Conservation (phyloP, 2,329 filamentous ascomycete genomes). For the Trichoderma hamatum region DNA sequence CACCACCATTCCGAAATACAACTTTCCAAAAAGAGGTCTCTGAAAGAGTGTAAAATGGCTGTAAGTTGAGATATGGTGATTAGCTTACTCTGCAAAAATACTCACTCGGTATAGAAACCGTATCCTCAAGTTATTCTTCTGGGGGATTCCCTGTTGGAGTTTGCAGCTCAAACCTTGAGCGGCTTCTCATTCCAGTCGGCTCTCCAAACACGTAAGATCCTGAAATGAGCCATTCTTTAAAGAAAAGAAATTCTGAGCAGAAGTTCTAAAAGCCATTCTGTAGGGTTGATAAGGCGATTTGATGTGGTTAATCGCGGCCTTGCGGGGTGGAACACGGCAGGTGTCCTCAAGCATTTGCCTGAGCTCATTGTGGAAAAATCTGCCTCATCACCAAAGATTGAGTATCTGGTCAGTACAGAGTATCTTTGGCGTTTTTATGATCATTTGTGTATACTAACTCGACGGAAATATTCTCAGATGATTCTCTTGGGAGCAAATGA, state of each 20-base stretch:
- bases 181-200: slow-evolving; percentile 77
- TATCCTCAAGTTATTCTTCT: slow-evolving; percentile 81
- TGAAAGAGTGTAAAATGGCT: slow-evolving; percentile 28
- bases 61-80: slow-evolving; percentile 25
- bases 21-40: not conserved
- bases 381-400: slow-evolving; percentile 59
- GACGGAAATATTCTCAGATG: slow-evolving; percentile 51
- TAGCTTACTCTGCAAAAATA: not conserved
- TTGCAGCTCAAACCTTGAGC: slow-evolving; percentile 59
- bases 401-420: slow-evolving; percentile 61
- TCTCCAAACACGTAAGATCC: slow-evolving; percentile 65
- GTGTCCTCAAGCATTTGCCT: slow-evolving; percentile 70
- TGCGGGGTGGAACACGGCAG: slow-evolving; percentile 80
- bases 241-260: not conserved
- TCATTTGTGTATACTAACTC: not conserved
- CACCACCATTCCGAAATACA: not conserved
- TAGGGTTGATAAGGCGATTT: slow-evolving; percentile 74
- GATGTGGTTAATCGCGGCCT: slow-evolving; percentile 90
- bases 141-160: slow-evolving; percentile 86
- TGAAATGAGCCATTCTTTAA: too few species aligned
- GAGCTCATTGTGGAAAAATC: slow-evolving; percentile 70
- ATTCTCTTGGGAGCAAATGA: slow-evolving; percentile 92
- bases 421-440: not conserved
- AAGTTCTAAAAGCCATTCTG: not conserved
- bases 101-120: slow-evolving; percentile 43